Evolutionary conservation across 2,329 filamentous ascomycete genomes (phyloP).

Genomic region (Coniochaeta ligniaria): DNA sequence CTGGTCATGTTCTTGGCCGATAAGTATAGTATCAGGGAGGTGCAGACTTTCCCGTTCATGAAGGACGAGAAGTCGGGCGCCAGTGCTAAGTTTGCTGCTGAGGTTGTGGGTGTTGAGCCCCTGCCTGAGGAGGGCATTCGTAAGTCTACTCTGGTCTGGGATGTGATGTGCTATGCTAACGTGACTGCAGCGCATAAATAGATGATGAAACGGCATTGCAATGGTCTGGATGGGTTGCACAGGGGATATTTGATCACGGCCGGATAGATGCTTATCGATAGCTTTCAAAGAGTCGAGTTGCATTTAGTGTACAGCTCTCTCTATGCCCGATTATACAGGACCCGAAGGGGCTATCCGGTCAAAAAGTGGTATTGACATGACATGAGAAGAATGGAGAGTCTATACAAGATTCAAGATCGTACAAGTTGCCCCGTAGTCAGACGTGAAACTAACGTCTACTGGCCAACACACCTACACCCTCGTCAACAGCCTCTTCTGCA

Average conservation of each 20-base stretch:
- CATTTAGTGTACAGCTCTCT: not conserved
- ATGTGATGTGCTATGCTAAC: not conserved
- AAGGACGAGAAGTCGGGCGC: conserved; percentile 63
- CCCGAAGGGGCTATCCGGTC: not conserved
- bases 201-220: not conserved
- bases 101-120: conserved; percentile 22
- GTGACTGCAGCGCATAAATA: not conserved
- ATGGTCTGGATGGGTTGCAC: not conserved
- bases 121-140: conserved; percentile 27
- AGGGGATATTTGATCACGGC: not conserved
- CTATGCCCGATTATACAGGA: not conserved
- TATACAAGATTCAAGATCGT: not conserved
- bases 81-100: conserved; percentile 39
- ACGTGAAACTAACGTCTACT: not conserved
- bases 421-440: not conserved
- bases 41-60: conserved; percentile 96
- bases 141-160: conserved; percentile 12
- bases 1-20: conserved; percentile 59
- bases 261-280: not conserved
- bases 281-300: not conserved
- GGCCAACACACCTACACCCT: not conserved
- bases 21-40: conserved; percentile 94
- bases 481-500: conserved; percentile 39
- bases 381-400: not conserved
- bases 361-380: not conserved